These are phyloP conservation scores for Apiotrichum porosum DNA, from an alignment of 1,284 basidiomycete species.

Conservation along the genomic window DNA sequence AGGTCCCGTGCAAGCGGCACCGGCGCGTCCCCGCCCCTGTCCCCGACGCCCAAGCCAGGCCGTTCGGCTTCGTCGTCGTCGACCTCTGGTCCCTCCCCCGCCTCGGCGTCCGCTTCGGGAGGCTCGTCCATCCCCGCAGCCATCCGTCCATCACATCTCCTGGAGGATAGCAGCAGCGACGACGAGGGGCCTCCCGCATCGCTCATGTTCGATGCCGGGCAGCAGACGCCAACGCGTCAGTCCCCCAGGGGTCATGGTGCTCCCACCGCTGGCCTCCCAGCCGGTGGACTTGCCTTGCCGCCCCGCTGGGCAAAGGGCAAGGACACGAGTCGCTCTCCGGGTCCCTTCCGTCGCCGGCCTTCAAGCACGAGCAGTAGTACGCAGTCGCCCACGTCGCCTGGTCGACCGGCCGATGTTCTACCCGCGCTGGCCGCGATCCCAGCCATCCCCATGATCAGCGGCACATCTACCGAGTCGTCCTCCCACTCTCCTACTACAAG, in stretches of 20 bases:
- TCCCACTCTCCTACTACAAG: neutral
- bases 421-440: no score
- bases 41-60: slow-evolving; percentile 13
- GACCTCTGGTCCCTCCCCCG: neutral
- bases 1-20: neutral
- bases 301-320: neutral
- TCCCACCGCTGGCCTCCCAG: neutral
- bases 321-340: slow-evolving; percentile 3
- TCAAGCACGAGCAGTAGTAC: slow-evolving; percentile 5
- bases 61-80: no score
- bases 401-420: no score
- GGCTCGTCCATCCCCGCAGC: neutral
- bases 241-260: neutral
- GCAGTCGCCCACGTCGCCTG: neutral
- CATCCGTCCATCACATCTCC: neutral
- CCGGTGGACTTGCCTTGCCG: neutral
- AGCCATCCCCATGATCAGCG: no score
- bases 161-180: slow-evolving; percentile 14
- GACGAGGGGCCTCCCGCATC: slow-evolving; percentile 34
- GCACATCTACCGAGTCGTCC: neutral
- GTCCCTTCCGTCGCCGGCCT: slow-evolving; percentile 15
- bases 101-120: neutral
- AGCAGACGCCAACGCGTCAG: slow-evolving; percentile 1
- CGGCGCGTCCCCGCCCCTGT: slow-evolving; percentile 8
- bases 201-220: slow-evolving; percentile 28